phyloP scores from a whole-genome alignment of 768 basidiomycete genomes.

The Infundibulicybe gibba region DNA sequence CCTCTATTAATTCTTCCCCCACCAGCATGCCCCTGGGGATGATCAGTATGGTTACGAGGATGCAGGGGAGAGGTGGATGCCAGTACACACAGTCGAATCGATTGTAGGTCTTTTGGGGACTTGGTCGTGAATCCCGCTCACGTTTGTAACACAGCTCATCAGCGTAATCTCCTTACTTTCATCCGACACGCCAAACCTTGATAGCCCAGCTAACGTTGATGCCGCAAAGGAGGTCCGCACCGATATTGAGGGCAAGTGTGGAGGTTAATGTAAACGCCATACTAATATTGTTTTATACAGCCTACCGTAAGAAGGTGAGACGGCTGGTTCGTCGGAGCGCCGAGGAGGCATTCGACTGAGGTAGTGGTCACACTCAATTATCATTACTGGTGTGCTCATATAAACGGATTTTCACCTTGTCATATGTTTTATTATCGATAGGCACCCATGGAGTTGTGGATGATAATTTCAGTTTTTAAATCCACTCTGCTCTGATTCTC shows the following conservation, averaged over 20 bases:
- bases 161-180: constrained; percentile 96
- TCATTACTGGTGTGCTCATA: no score
- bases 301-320: constrained; percentile 95
- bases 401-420: no score
- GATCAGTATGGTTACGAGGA: constrained; percentile 98
- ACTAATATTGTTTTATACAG: constrained; percentile 32
- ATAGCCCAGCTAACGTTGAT: constrained; percentile 95
- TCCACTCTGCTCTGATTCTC: no score
- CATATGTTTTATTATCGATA: no score
- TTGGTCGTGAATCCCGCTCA: no score
- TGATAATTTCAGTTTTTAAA: no score
- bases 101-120: constrained; percentile 54
- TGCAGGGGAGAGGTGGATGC: constrained; percentile 96
- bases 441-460: no score
- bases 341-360: constrained; percentile 75
- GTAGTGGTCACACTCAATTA: constrained; percentile 5
- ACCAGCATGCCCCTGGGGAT: constrained; percentile 89
- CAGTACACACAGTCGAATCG: constrained; percentile 94
- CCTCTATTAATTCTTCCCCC: constrained; percentile 5
- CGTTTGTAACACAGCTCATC: constrained; percentile 57
- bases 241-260: constrained; percentile 50
- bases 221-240: constrained; percentile 86
- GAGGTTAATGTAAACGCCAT: no score
- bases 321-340: constrained; percentile 83
- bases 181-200: constrained; percentile 85